Evolutionary conservation across 202 grass and related monocot species (phyloP), one percentile per base, ranked within the genome.

Genomic region (Alloteropsis angusta): DNA sequence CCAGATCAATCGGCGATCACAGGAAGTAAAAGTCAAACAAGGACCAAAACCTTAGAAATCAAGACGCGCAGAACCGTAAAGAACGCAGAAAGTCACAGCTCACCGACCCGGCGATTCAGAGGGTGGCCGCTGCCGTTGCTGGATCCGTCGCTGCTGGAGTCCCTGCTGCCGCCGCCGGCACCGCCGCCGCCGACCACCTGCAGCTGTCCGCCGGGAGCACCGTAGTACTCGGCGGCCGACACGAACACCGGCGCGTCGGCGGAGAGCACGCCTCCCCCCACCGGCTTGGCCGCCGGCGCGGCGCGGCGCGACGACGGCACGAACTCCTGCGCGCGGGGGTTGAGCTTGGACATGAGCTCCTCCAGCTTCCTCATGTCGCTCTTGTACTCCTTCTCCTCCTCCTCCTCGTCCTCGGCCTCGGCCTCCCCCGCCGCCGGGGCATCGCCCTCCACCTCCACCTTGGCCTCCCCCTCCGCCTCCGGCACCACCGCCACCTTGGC

Each of bases 281-380:
- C 28, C 43, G 66, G 43, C 60, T 65, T 65, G 2, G 8, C 7
- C 19, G 4, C 67, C 34, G 72, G 34, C 42, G 43, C 30, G 44
- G 43, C 39, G 69, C 82, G 81, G 62, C 87, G 89, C 28, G 89
- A 92, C 59, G 87, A 83, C 5, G 92, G 95, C 60, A 98, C 85
- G 83, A 98, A 98, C 89, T 98, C 95, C 87, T 94, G 78, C 44
- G 96, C 96, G 82, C 75, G 63, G 23, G 95, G 96, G 64, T 98
- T 98, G 62, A 98, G 83, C 80, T 98, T 98, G 52, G 92, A 95
- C 61, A 98, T 85, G 71, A 98, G 92, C 74, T 98, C 92, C 72
- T 89, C 90, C 46, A 98, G 88, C 78, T 95, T 89, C 81, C 85
- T 86, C 95, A 91, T 58, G 86, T 98, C 95, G 46, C 87, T 87